These are phyloP conservation scores for Chalara sp. DNA, from an alignment of 2,329 filamentous ascomycete species.

Conservation along the genomic window DNA sequence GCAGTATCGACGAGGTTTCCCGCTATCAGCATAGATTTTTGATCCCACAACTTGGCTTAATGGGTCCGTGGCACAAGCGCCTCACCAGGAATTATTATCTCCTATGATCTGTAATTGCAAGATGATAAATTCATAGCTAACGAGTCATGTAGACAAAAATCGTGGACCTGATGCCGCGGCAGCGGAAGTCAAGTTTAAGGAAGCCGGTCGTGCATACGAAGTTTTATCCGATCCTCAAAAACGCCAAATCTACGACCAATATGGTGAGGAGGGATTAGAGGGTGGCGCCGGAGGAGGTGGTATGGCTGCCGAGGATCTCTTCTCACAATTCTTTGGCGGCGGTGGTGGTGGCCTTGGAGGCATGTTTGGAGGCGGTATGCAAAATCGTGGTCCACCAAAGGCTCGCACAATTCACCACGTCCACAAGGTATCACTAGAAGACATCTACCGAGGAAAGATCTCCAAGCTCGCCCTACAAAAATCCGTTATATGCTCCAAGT, in stretches of 20 bases:
- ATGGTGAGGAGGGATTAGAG: conserved; percentile 94
- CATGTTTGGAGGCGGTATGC: conserved; percentile 73
- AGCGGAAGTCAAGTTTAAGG: conserved; percentile 97
- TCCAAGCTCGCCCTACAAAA: conserved; percentile 97
- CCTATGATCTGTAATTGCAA: too few species aligned
- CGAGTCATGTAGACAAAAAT: conserved; percentile 72
- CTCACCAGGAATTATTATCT: too few species aligned
- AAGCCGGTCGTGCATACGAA: conserved; percentile 93
- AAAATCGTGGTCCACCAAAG: conserved; percentile 73
- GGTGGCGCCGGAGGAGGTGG: conserved; percentile 72
- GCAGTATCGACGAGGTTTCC: too few species aligned
- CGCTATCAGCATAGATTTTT: too few species aligned
- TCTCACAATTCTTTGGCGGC: conserved; percentile 93
- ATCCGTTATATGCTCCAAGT: conserved; percentile 93
- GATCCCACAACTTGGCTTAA: too few species aligned
- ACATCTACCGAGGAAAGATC: conserved; percentile 96
- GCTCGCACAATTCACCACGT: conserved; percentile 96
- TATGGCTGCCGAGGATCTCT: conserved; percentile 90
- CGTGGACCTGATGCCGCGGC: conserved; percentile 43
- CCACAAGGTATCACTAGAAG: conserved; percentile 95
- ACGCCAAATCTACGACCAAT: conserved; percentile 89
- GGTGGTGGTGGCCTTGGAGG: conserved; percentile 66
- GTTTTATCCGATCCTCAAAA: conserved; percentile 88
- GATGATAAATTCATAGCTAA: not conserved
- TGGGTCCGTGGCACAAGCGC: too few species aligned